Evolutionary conservation across 73 alveolate genomes (phyloP).

Genomic region (Uronychia setigera): DNA sequence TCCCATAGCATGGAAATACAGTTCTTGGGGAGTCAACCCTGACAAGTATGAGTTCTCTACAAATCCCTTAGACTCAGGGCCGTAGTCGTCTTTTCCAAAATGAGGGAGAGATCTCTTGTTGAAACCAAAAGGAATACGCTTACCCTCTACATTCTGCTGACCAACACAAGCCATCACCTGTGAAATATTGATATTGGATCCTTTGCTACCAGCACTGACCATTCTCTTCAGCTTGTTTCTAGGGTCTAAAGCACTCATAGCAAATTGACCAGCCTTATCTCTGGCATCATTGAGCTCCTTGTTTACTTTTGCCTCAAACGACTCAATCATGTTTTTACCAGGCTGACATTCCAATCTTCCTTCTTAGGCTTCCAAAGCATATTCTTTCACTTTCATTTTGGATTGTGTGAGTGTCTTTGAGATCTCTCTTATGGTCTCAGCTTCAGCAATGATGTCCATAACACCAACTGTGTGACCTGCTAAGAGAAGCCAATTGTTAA

Average conservation of each 20-base stretch:
- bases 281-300: constrained; percentile 92
- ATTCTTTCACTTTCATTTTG: constrained; percentile 64
- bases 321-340: constrained; percentile 97
- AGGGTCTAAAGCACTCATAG: constrained; percentile 80
- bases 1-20: constrained; percentile 99
- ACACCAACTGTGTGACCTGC: constrained; percentile 95
- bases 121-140: constrained; percentile 98
- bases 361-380: constrained; percentile 82
- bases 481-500: constrained; percentile 93
- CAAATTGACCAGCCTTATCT: constrained; percentile 94
- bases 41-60: constrained; percentile 97
- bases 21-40: constrained; percentile 98
- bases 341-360: constrained; percentile 96
- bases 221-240: constrained; percentile 95
- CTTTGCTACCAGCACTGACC: constrained; percentile 99
- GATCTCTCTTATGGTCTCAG: constrained; percentile 73
- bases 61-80: constrained; percentile 99
- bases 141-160: constrained; percentile 99
- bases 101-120: constrained; percentile 98
- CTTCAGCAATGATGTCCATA: constrained; percentile 87
- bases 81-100: constrained; percentile 99
- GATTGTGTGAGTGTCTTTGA: constrained; percentile 62
- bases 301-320: constrained; percentile 95
- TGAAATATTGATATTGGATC: constrained; percentile 92
- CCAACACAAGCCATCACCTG: constrained; percentile 99